Evolutionary conservation across 1,284 basidiomycete genomes (phyloP).

Genomic region (Cutaneotrichosporon sp.): DNA sequence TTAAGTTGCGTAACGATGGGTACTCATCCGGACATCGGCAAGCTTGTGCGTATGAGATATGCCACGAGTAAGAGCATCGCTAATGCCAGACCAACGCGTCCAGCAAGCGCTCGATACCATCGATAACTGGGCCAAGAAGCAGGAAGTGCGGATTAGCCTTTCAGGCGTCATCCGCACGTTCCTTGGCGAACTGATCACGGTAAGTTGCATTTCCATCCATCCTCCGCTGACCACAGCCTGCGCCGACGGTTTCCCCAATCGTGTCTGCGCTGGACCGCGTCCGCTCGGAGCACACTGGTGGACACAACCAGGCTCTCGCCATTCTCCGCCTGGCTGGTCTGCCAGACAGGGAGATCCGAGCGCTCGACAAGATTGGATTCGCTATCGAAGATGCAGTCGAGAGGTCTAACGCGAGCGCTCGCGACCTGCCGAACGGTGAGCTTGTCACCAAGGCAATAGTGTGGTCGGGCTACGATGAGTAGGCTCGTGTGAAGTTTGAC

Average conservation of each 20-base stretch:
- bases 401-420: neutral
- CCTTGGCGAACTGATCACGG: neutral
- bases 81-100: neutral
- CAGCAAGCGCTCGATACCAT: neutral
- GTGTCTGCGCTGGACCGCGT: conserved; percentile 4
- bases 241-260: neutral
- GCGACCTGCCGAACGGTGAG: neutral
- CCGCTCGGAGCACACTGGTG: neutral
- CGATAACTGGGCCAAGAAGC: neutral
- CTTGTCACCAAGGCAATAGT: neutral
- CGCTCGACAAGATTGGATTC: neutral
- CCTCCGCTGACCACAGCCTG: neutral
- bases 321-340: neutral
- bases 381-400: conserved; percentile 1
- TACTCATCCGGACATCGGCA: neutral
- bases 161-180: conserved; percentile 2
- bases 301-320: neutral
- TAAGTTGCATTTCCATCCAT: neutral
- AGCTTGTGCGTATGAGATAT: neutral
- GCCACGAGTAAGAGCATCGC: neutral
- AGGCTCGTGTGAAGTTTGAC: no score
- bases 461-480: neutral
- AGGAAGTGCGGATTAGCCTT: neutral
- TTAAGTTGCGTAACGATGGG: conserved; percentile 1
- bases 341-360: neutral